A percentile compares a stretch with the other conserved stretches of the same genome.
phyloP scores from a whole-genome alignment of 805 yeast species.

The Sugiyamaella qingdaonensis region DNA sequence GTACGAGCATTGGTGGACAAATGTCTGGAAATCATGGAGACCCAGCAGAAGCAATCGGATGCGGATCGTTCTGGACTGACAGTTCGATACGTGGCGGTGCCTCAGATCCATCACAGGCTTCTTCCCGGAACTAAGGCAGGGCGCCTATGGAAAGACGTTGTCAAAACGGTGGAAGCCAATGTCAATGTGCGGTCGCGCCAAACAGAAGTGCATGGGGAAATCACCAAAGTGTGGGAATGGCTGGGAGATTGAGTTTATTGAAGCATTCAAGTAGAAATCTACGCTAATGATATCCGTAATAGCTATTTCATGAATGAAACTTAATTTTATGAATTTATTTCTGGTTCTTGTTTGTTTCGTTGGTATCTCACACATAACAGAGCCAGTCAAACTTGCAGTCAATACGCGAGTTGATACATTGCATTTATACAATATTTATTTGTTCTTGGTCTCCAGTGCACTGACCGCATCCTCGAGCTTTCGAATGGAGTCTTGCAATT shows the following conservation, averaged over 20 bases:
- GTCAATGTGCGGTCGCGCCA: slow-evolving; percentile 59
- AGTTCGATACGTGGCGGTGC: slow-evolving; percentile 17
- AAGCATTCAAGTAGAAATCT: no score
- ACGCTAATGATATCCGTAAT: no score
- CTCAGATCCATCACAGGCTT: slow-evolving; percentile 16
- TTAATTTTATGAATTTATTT: no score
- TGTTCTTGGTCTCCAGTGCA: slow-evolving; percentile 16
- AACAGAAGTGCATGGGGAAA: slow-evolving; percentile 79
- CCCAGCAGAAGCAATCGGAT: slow-evolving; percentile 19
- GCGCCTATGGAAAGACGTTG: slow-evolving; percentile 52
- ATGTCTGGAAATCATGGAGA: slow-evolving; percentile 9
- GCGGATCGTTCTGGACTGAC: slow-evolving; percentile 18
- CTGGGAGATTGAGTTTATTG: slow-evolving; percentile 6
- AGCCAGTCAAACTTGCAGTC: no score
- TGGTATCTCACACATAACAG: no score
- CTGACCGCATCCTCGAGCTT: slow-evolving; percentile 64
- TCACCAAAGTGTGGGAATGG: slow-evolving; percentile 89
- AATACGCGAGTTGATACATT: no score
- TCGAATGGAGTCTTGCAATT: slow-evolving; percentile 63
- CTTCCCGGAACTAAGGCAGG: slow-evolving; percentile 10
- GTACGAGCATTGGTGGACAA: slow-evolving; percentile 7
- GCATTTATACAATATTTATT: not conserved
- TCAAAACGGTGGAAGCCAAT: slow-evolving; percentile 55
- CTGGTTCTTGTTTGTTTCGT: no score
- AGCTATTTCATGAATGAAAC: no score